Base-by-base conservation (phyloP, 441 rosid genomes). In the Erodium moschatum region DNA sequence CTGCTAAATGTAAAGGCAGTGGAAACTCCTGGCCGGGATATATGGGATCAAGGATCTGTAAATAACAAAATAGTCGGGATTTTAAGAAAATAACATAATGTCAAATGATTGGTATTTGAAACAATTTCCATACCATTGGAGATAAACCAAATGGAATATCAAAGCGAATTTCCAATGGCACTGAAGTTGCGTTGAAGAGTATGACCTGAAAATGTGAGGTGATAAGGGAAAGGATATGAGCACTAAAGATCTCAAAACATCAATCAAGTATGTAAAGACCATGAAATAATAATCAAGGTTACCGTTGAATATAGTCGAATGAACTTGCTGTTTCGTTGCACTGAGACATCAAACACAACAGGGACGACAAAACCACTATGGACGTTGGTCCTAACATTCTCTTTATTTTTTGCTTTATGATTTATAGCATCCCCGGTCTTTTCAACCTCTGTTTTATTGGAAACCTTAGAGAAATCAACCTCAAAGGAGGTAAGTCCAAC, bases 71-170 rank as follows among this genome's bases (percentile, higher is more conserved):
- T 13, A 56, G 13, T 35, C 31, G 64, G 8, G 40, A 72, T 13
- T 42, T 65, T 54, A 20, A 74, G 68, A 73, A 31, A 56, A 54
- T 66, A 33, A 18, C 56, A 73, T 15, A 48, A 50, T 67, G 56
- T 40, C 58, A 13, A 13, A 67, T 16, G 31, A 50, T 65, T 13
- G 21, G 65, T 62, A 54, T 12, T 52, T 19, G 33, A 65, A 35
- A 70, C 20, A 72, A 69, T 27, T 48, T 68, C 69, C 70, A 33
- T 81, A 93, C 96, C 97, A 89, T 91, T 6, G 98, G 96, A 64
- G 98, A 84, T 65, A 93, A 72, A 67, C 98, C 96, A 80, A 93
- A 86, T 65, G 98, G 98, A 82, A 91, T 93, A 72, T 93, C 98
- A 76, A 93, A 93, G 75, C 97, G 90, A 69, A 93, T 79, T 82